Base-by-base conservation (phyloP, 2,329 filamentous ascomycete genomes). In the Alternaria rosae region DNA sequence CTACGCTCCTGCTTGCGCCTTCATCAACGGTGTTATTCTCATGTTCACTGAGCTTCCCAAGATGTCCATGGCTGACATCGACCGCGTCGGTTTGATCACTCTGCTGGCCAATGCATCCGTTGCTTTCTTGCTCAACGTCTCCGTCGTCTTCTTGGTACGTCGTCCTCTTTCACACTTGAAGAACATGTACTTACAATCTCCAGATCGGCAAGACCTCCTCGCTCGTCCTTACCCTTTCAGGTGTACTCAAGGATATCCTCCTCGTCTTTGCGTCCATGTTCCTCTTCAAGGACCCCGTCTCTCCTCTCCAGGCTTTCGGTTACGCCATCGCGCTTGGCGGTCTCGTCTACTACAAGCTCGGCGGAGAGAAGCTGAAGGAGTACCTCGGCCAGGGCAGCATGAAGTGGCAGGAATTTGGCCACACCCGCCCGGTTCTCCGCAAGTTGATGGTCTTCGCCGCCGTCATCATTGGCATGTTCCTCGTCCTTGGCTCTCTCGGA, bases 151-250 rank as follows among this genome's bases (percentile, higher is more conserved):
- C 84, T 79, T 95, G 82, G 91, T 94, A 89, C 12, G 58, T 45
- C n/a, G n/a, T 10, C 9, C 30, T 80, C 89, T 83, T 35, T 38
- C 32, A 13, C 21, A n/a, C 13, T 42, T 15, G 8, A 38, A 44
- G 17, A 20, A 23, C 44, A 26, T 66, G 65, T 68, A 69, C 68
- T 62, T 43, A 69, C 57, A 53, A 25, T 48, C 6, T 55, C 15
- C 68, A 94, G 91, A 94, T 95, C 76, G 92, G 92, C 83, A 94
- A 92, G 85, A 94, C 92, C 15, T 94, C 92, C 1, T 92, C 92
- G 54, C 89, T 95, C 57, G 90, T 94, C 71, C 89, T 95, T 75
- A 95, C 92, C 30, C 90, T 95, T 48, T 94, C 91, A 76, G 92
- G 92, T 83, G 92, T 95, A 41, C 88, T 95, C 67, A 95, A 94